Percentiles rank a stretch among this genome's conserved stretches.
Conservation (phyloP, 202 grass and related monocot genomes). For the Zizania palustris region DNA sequence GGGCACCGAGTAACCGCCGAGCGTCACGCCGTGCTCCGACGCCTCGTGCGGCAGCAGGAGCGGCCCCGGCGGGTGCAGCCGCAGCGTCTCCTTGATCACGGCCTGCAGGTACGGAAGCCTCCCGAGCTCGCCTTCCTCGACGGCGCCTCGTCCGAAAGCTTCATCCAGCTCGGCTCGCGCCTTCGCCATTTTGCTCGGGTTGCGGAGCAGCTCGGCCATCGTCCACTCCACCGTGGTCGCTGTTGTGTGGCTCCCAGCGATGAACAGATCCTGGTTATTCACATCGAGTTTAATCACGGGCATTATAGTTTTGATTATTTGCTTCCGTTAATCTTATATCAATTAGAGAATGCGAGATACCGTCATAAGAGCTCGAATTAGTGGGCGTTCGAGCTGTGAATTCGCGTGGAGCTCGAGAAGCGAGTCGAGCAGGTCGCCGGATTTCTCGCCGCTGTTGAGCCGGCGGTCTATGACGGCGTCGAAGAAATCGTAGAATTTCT, state of each 20-base stretch:
- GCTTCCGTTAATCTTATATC: neutral
- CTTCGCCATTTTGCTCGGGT: conserved; percentile 44
- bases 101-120: conserved; percentile 47
- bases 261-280: conserved; percentile 38
- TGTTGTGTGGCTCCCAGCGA: conserved; percentile 39
- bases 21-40: conserved; percentile 30
- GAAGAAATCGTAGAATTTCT: conserved; percentile 32
- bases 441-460: conserved; percentile 9
- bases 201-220: conserved; percentile 61
- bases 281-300: neutral
- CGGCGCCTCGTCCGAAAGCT: conserved; percentile 6
- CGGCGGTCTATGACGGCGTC: conserved; percentile 42
- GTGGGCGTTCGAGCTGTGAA: conserved; percentile 30
- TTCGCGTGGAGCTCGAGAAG: conserved; percentile 35
- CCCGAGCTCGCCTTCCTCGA: conserved; percentile 19
- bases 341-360: conserved; percentile 12
- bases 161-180: conserved; percentile 30
- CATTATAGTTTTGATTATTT: neutral
- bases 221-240: conserved; percentile 54
- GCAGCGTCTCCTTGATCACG: conserved; percentile 39
- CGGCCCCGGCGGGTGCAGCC: conserved; percentile 39
- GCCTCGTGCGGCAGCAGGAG: conserved; percentile 44
- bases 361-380: conserved; percentile 41
- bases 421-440: conserved; percentile 42
- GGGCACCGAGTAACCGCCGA: conserved; percentile 43